A percentile compares a stretch with the other conserved stretches of the same genome.
These are phyloP conservation scores for Rhodamnia rubescens DNA, from an alignment of 345 rosid genomes.

Conservation along the genomic window DNA sequence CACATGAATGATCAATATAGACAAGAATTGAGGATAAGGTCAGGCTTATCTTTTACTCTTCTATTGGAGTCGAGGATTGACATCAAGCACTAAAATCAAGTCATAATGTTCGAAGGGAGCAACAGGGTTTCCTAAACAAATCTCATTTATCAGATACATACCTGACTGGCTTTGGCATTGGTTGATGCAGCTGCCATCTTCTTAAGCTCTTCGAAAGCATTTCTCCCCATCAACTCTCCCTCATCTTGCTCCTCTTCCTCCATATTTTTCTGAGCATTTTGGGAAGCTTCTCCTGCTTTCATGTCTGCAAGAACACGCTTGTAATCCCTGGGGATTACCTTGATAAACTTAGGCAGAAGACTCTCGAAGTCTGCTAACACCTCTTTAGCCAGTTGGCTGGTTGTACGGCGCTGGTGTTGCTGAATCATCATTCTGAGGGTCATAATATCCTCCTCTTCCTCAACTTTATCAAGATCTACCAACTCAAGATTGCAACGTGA, in stretches of 20 bases:
- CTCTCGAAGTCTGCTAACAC: constrained; percentile 70
- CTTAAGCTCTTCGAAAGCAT: constrained; percentile 90
- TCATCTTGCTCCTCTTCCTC: constrained; percentile 53
- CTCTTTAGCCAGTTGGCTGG: constrained; percentile 80
- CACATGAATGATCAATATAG: not conserved
- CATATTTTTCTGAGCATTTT: constrained; percentile 27
- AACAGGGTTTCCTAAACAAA: not conserved
- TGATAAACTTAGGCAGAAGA: constrained; percentile 68
- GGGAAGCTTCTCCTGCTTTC: constrained; percentile 47
- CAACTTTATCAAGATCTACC: constrained; percentile 93
- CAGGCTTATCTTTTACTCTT: not conserved
- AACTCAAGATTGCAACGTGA: constrained; percentile 83
- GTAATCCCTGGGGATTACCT: constrained; percentile 97
- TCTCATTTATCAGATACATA: not conserved
- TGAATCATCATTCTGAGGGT: constrained; percentile 93
- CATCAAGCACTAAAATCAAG: not conserved
- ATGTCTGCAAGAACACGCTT: constrained; percentile 74
- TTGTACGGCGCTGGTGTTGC: constrained; percentile 88
- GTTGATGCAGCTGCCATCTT: constrained; percentile 59
- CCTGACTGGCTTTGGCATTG: constrained; percentile 34
- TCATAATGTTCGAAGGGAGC: not conserved
- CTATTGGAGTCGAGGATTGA: not conserved
- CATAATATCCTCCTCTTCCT: constrained; percentile 83
- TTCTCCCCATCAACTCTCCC: constrained; percentile 38
- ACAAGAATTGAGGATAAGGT: not conserved